These are phyloP conservation scores for Flaveria ramosissima DNA, from an alignment of 129 eudicot species.

Conservation along the genomic window DNA sequence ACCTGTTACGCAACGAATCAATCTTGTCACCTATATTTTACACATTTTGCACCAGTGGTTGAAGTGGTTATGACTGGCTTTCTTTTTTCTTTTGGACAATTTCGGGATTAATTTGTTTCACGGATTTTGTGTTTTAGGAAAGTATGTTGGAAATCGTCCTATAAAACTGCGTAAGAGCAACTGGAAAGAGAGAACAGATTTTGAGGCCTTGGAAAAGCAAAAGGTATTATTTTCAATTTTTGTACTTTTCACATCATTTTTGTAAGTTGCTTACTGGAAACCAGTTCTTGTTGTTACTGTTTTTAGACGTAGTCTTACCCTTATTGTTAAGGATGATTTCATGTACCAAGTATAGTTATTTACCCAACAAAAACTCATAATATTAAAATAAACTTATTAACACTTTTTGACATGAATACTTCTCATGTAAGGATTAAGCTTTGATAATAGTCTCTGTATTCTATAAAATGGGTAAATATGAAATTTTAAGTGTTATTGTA, in stretches of 20 bases:
- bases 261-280: no score
- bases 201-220: slow-evolving; percentile 72
- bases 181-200: slow-evolving; percentile 86
- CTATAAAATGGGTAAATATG: neutral
- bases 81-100: neutral
- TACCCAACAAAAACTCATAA: neutral
- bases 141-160: slow-evolving; percentile 93
- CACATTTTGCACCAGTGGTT: neutral
- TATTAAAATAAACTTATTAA: no score
- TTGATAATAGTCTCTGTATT: no score
- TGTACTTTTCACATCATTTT: no score
- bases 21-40: slow-evolving; percentile 1
- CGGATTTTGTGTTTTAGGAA: slow-evolving; percentile 42
- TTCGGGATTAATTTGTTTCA: neutral
- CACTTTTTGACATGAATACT: no score
- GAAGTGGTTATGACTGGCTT: neutral
- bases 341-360: no score
- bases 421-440: no score
- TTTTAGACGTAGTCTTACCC: no score
- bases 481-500: no score
- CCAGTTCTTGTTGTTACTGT: no score
- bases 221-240: slow-evolving; percentile 41
- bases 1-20: neutral
- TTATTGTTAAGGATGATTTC: no score
- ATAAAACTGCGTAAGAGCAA: slow-evolving; percentile 89